Evolutionary conservation across 805 yeast species (phyloP).

Genomic region (Yarrowia sp.): DNA sequence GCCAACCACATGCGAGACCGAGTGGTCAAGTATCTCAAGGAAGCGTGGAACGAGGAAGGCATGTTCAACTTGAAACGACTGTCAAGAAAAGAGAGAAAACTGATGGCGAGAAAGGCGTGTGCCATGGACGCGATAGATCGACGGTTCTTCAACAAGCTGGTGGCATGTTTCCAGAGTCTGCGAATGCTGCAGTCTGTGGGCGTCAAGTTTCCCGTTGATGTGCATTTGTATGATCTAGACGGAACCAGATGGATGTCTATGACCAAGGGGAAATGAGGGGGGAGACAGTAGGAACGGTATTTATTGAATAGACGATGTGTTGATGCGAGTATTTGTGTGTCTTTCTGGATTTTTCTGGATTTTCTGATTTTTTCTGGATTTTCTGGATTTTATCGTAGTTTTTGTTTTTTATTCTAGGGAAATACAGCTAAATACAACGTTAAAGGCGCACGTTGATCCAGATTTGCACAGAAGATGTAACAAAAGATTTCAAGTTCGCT

Average conservation of each 20-base stretch:
- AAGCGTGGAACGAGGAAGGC: conserved; percentile 8
- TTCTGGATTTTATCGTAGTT: no score
- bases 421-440: no score
- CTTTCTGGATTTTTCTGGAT: no score
- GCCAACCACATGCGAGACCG: neutral
- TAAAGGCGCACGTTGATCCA: no score
- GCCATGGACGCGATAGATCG: neutral
- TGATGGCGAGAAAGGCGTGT: conserved; percentile 9
- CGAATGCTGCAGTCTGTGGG: conserved; percentile 8
- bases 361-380: no score
- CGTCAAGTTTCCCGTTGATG: conserved; percentile 1
- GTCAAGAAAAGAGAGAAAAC: neutral
- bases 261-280: neutral
- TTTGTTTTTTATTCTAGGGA: no score
- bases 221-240: neutral
- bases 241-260: conserved; percentile 19
- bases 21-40: neutral
- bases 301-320: neutral
- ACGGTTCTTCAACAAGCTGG: neutral
- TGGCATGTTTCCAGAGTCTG: conserved; percentile 7
- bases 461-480: no score
- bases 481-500: no score
- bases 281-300: neutral
- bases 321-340: no score
- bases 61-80: neutral